Evolutionary conservation across 2,329 filamentous ascomycete genomes (phyloP), one percentile per base, ranked within the genome.

Genomic region (Fusarium sp.): DNA sequence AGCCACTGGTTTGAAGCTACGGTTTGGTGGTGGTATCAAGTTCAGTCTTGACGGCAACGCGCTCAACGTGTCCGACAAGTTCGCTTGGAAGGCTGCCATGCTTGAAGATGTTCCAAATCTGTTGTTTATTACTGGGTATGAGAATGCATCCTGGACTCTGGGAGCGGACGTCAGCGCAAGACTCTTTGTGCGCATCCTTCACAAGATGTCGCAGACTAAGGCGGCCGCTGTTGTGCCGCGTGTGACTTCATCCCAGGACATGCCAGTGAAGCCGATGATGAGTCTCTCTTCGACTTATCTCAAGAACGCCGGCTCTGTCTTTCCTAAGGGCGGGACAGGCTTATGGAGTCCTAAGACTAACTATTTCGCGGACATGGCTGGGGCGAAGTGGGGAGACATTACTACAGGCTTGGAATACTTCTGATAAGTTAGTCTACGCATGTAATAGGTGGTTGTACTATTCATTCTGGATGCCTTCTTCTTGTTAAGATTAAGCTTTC

Each of bases 21-120:
- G 81, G 11, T 80, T 91, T 38, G 86, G 84, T 1, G 88, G 88
- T 24, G 81, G 82, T 21, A 83, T 87, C 33, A 73, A 79, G 3
- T 68, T 91, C 14, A 73, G 74, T 2, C 78, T 91, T 8, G 87
- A 92, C 65, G 84, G 84, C 7, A 66, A 79, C 19, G 73, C 76
- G 1, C 67, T 88, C 40, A 72, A 84, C 13, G 69, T 84, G 24
- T 67, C 79, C 0, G 77, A 82, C 3, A 84, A 84, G 50, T 86
- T 84, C 69, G 75, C 85, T 2, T 92, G 89, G 89, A 86, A 87
- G 70, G 80, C 83, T 8, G 78, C 83, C 45, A 90, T 92, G 89
- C 75, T 92, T 1, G 82, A 90, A 65, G 86, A 86, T 46, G 77
- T 91, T 3, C 90, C 89, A 2, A 92, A 92, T 73, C 61, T 88